These are phyloP conservation scores for Colletotrichum sidae DNA, from an alignment of 2,329 filamentous ascomycete species.

Conservation along the genomic window DNA sequence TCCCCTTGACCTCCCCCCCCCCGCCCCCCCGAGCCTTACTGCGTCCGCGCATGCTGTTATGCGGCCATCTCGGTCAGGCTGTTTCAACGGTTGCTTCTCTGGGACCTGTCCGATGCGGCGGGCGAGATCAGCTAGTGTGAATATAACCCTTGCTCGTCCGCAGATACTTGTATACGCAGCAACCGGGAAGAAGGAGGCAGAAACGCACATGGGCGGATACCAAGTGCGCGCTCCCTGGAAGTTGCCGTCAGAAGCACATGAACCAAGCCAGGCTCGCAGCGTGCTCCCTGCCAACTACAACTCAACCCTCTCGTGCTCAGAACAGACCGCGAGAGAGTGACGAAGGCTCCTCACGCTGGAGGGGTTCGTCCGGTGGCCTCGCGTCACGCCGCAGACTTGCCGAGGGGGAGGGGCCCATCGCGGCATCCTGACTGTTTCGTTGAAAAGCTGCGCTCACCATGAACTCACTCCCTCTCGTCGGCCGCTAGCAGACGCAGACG, in stretches of 20 bases:
- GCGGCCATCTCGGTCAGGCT: slow-evolving; percentile 1
- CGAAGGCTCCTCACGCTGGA: slow-evolving; percentile 1
- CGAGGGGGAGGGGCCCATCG: slow-evolving; percentile 6
- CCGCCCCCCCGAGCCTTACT: neutral
- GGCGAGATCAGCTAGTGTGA: neutral
- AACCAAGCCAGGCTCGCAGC: slow-evolving; percentile 21
- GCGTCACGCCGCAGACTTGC: slow-evolving; percentile 21
- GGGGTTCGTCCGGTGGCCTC: slow-evolving; percentile 7
- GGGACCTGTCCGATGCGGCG: slow-evolving; percentile 19
- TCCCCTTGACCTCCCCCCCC: neutral
- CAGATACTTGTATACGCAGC: neutral
- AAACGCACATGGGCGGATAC: slow-evolving; percentile 15
- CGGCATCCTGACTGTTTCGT: slow-evolving; percentile 6
- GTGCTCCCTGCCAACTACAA: slow-evolving; percentile 14
- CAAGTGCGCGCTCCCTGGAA: neutral
- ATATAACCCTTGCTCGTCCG: too few relatives aligned
- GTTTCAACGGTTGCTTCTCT: slow-evolving; percentile 11
- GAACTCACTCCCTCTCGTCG: neutral
- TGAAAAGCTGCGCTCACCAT: slow-evolving; percentile 21
- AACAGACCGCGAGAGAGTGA: slow-evolving; percentile 4
- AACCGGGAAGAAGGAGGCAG: neutral
- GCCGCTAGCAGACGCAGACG: neutral
- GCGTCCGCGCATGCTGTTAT: neutral
- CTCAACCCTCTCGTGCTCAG: neutral
- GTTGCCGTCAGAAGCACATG: slow-evolving; percentile 1